Evolutionary conservation across 177 flowering plant species (phyloP), one percentile per base, ranked within the genome.

Genomic region (Telopea speciosissima): DNA sequence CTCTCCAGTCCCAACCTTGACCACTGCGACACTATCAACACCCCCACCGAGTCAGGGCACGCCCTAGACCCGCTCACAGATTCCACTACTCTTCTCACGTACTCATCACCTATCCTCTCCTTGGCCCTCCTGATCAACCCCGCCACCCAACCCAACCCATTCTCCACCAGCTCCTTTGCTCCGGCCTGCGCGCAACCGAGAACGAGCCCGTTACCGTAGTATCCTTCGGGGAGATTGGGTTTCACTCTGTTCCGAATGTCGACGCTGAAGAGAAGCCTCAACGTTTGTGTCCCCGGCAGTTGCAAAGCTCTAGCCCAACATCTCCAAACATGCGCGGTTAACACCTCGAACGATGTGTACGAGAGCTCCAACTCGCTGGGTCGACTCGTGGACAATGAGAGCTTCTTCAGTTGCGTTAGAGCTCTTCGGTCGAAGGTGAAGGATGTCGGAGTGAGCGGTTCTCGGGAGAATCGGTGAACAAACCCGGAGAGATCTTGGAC

Each of bases 131-230:
- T 84, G 59, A 89, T 79, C 68, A 89, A 64, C 79, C 66, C 75
- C 5, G 86, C 49, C 14, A 74, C 88, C 69, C 78, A 63, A 0
- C 85, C 83, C 63, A 88, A 24, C 0, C 90, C 87, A 21, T 79
- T 85, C 68, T 82, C 87, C 0, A 60, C 62, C 62, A 91, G 21
- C 16, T 88, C 89, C 59, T 77, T 77, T 0, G 65, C 91, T 8
- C 72, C 81, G 2, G 83, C 76, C 64, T 84, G 78, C 0, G 92
- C 97, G 68, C 97, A 91, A 0, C 86, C 92, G 0, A 88, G 78
- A 13, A 89, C 90, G 59, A 91, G 83, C 28, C 86, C 92, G 70
- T 89, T 89, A 1, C 97, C 93, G 79, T 90, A 88, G 73, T 66
- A 90, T 22, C 90, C 90, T 7, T 19, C 14, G 1, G 92, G 91